Conservation (phyloP, 192 early-diverging fungal species). For the Mortierella claussenii region DNA sequence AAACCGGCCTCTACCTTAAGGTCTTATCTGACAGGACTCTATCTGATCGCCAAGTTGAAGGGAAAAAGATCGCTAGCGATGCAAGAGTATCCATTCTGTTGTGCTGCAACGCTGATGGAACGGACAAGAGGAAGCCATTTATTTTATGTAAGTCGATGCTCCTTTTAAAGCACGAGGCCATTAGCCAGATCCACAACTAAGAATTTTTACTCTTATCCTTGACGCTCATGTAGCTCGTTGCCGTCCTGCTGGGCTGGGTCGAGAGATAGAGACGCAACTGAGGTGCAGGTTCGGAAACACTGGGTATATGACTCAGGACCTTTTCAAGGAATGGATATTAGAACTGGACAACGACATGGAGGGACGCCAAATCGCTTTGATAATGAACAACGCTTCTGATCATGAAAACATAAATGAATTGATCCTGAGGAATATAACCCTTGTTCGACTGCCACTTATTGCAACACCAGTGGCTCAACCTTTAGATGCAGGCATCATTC, state of each 20-base stretch:
- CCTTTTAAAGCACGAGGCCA: no score
- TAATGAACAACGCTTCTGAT: conserved; percentile 9
- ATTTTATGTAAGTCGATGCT: neutral
- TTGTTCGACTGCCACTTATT: neutral
- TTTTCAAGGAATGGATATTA: neutral
- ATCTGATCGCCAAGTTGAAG: neutral
- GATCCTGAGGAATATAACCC: neutral
- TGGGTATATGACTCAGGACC: neutral
- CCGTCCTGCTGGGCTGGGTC: no score
- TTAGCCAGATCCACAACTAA: no score
- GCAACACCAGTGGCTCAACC: conserved; percentile 3
- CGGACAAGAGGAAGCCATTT: neutral
- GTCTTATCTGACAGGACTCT: neutral
- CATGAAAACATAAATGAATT: neutral
- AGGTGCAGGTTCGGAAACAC: no score
- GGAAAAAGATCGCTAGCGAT: neutral
- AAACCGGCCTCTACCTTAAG: neutral
- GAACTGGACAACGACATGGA: conserved; percentile 1
- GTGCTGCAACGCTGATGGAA: neutral
- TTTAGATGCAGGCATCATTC: conserved; percentile 10
- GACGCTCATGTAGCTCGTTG: no score
- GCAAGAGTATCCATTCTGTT: neutral
- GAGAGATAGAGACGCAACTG: no score
- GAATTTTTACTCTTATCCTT: no score
- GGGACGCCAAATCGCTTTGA: conserved; percentile 1